Evolutionary conservation across 345 rosid genomes (phyloP).

Genomic region (Camelina laxa): DNA sequence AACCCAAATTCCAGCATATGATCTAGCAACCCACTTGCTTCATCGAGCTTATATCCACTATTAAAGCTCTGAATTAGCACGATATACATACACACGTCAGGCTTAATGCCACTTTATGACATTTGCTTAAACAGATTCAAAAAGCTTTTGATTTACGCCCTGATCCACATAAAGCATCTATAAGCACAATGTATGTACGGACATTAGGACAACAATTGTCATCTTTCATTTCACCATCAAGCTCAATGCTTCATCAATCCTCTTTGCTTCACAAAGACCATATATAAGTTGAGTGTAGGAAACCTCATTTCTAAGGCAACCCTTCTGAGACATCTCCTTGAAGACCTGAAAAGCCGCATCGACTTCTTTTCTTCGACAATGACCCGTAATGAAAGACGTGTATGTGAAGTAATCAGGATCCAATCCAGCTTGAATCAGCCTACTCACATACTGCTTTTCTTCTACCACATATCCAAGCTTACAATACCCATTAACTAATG

Average conservation of each 20-base stretch:
- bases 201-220: constrained; percentile 60
- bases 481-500: constrained; percentile 64
- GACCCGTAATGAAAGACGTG: constrained; percentile 70
- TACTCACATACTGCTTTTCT: constrained; percentile 55
- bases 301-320: constrained; percentile 57
- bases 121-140: neutral
- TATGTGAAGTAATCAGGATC: constrained; percentile 58
- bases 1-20: neutral
- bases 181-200: neutral
- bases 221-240: constrained; percentile 60
- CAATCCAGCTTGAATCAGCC: constrained; percentile 59
- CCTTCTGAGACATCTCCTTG: constrained; percentile 48
- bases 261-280: constrained; percentile 63
- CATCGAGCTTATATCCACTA: neutral
- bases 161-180: neutral
- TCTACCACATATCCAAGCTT: constrained; percentile 60
- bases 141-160: neutral
- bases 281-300: constrained; percentile 68
- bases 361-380: neutral
- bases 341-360: constrained; percentile 54
- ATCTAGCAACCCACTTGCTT: neutral
- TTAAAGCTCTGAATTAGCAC: neutral
- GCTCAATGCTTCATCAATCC: constrained; percentile 61
- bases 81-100: neutral
- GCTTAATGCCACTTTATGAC: neutral